Evolutionary conservation across 352 stramenopile genomes (phyloP).

Genomic region (Globisporangium parvum): DNA sequence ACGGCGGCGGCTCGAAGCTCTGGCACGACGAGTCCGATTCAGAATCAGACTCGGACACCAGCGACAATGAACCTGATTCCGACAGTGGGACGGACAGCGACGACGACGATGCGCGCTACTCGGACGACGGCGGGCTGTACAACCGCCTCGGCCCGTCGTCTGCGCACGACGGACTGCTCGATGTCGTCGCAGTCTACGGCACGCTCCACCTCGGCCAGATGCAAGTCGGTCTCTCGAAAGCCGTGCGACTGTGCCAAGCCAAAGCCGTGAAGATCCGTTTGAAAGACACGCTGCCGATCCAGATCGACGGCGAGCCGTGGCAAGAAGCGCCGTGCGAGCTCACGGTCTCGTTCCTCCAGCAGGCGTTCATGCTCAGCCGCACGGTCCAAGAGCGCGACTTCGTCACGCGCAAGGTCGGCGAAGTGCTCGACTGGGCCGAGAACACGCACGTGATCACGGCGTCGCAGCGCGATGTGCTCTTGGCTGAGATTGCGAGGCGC

Average conservation of each 20-base stretch:
- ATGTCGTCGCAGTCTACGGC: constrained; percentile 91
- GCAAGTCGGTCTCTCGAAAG: constrained; percentile 82
- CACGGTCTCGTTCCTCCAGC: constrained; percentile 75
- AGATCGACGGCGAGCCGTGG: constrained; percentile 96
- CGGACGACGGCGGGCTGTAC: constrained; percentile 19
- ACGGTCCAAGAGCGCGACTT: constrained; percentile 72
- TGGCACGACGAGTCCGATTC: constrained; percentile 79
- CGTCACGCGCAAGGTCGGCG: constrained; percentile 70
- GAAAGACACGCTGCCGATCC: constrained; percentile 70
- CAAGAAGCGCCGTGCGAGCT: constrained; percentile 80
- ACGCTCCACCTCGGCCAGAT: constrained; percentile 93
- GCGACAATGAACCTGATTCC: neutral
- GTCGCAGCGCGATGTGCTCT: constrained; percentile 59
- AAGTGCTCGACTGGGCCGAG: constrained; percentile 83
- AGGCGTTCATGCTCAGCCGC: constrained; percentile 81
- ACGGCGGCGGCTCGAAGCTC: constrained; percentile 80
- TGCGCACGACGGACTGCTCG: constrained; percentile 88
- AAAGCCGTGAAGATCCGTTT: constrained; percentile 53
- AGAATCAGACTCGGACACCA: constrained; percentile 23
- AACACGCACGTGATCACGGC: constrained; percentile 66
- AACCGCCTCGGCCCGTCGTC: constrained; percentile 47
- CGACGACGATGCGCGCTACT: constrained; percentile 25
- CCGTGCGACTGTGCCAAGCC: constrained; percentile 68
- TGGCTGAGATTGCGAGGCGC: constrained; percentile 64
- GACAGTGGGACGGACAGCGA: constrained; percentile 36